phyloP scores from a whole-genome alignment of 164 flowering plant genomes.

The Stephania japonica region DNA sequence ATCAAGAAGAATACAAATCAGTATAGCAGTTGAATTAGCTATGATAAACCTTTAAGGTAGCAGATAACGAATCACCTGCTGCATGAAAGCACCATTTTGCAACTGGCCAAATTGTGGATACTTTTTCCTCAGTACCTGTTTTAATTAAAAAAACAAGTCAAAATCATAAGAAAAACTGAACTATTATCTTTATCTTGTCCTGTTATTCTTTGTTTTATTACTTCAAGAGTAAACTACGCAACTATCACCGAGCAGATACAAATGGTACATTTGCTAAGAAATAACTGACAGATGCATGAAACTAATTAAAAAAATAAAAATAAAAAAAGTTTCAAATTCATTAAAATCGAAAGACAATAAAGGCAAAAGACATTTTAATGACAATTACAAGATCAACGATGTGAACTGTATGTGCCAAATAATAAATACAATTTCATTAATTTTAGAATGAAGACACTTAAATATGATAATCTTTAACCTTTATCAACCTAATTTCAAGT shows the following conservation, averaged over 20 bases:
- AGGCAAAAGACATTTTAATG: not conserved
- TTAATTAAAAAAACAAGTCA: slow-evolving; percentile 11
- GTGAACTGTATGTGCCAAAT: not conserved
- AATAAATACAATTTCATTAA: not conserved
- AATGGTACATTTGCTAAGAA: not conserved
- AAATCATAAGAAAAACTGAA: not conserved
- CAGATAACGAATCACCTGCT: slow-evolving; percentile 51
- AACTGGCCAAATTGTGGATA: slow-evolving; percentile 94
- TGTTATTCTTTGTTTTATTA: not conserved
- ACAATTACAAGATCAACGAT: not conserved
- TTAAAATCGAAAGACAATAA: not conserved
- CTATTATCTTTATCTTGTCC: not conserved
- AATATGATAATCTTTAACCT: no score
- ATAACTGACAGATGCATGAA: no score
- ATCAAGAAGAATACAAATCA: slow-evolving; percentile 10
- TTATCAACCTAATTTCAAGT: not conserved
- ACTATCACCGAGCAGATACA: not conserved
- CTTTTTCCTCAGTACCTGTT: slow-evolving; percentile 77
- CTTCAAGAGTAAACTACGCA: not conserved
- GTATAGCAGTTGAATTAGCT: slow-evolving; percentile 1
- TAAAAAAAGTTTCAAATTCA: not conserved
- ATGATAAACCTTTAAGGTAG: not conserved
- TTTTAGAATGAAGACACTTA: not conserved
- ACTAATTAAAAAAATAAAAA: not conserved
- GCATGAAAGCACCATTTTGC: slow-evolving; percentile 82